Percentiles rank a stretch among this genome's conserved stretches.
phyloP scores from a whole-genome alignment of 2,329 filamentous ascomycete genomes.

The Xylaria arbuscula region DNA sequence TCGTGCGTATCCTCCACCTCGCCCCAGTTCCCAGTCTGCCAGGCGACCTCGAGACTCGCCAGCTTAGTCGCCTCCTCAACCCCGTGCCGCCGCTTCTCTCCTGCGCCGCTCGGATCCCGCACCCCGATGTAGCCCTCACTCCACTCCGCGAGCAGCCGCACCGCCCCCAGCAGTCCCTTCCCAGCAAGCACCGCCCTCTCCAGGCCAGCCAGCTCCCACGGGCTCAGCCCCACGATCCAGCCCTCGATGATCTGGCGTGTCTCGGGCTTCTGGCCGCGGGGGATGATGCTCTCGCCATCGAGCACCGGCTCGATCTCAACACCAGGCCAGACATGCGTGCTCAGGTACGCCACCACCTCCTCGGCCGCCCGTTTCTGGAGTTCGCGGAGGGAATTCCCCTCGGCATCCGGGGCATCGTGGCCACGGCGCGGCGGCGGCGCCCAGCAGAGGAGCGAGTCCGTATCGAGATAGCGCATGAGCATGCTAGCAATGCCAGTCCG shows the following conservation, averaged over 20 bases:
- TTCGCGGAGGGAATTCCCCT: slow-evolving; percentile 72
- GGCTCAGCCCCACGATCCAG: slow-evolving; percentile 78
- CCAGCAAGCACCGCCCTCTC: slow-evolving; percentile 86
- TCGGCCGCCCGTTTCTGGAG: slow-evolving; percentile 76
- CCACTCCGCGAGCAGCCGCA: slow-evolving; percentile 86
- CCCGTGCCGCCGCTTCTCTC: slow-evolving; percentile 67
- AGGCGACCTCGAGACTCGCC: slow-evolving; percentile 84
- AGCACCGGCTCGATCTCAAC: slow-evolving; percentile 82
- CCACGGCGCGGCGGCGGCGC: slow-evolving; percentile 65
- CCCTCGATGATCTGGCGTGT: slow-evolving; percentile 81
- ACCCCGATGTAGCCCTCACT: slow-evolving; percentile 74
- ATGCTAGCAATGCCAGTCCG: slow-evolving; percentile 73
- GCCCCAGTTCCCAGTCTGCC: slow-evolving; percentile 92
- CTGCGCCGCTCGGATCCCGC: slow-evolving; percentile 50
- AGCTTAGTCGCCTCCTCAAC: slow-evolving; percentile 84
- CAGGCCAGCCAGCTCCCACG: slow-evolving; percentile 86
- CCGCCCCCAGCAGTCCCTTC: slow-evolving; percentile 85
- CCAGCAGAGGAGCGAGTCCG: slow-evolving; percentile 94
- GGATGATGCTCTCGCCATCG: slow-evolving; percentile 80
- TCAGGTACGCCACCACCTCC: slow-evolving; percentile 78
- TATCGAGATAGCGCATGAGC: slow-evolving; percentile 87
- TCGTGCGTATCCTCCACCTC: slow-evolving; percentile 99
- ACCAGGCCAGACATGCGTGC: slow-evolving; percentile 82
- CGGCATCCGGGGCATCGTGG: slow-evolving; percentile 54
- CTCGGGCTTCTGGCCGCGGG: slow-evolving; percentile 75